A percentile compares a stretch with the other conserved stretches of the same genome.
Conservation (phyloP, 805 yeast species). For the Danielia oregonensis region DNA sequence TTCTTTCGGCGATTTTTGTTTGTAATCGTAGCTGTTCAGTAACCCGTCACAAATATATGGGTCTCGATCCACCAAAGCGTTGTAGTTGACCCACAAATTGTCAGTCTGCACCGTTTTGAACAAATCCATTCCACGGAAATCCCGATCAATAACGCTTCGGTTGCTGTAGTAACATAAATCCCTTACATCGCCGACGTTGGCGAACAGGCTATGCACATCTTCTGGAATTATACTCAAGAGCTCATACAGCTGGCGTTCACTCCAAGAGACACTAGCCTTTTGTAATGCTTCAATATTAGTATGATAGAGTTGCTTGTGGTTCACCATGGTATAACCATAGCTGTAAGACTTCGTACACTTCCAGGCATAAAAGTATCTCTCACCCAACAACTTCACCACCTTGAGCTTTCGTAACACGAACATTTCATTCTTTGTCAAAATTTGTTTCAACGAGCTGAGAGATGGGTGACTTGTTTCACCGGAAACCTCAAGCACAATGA, state of each 20-base stretch:
- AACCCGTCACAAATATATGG: background rate
- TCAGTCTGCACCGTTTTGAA: conserved; percentile 16
- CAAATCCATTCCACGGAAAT: conserved; percentile 11
- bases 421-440: conserved; percentile 1
- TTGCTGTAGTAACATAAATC: conserved; percentile 8
- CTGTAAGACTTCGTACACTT: conserved; percentile 12
- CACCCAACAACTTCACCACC: conserved; percentile 11
- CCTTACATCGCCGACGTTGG: conserved; percentile 1
- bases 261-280: conserved; percentile 6
- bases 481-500: conserved; percentile 2
- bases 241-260: conserved; percentile 10
- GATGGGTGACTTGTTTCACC: conserved; percentile 1
- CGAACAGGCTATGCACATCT: conserved; percentile 3
- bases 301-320: conserved; percentile 5
- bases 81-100: conserved; percentile 15
- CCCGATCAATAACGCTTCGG: conserved; percentile 7
- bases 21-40: too few species aligned
- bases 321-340: conserved; percentile 2
- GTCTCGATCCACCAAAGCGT: conserved; percentile 10
- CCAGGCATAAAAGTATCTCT: conserved; percentile 16
- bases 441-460: conserved; percentile 1
- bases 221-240: conserved; percentile 6
- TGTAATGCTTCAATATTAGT: conserved; percentile 3
- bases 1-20: background rate
- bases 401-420: conserved; percentile 7